Base-by-base conservation (phyloP, 129 eudicot species). In the Silybum marianum region DNA sequence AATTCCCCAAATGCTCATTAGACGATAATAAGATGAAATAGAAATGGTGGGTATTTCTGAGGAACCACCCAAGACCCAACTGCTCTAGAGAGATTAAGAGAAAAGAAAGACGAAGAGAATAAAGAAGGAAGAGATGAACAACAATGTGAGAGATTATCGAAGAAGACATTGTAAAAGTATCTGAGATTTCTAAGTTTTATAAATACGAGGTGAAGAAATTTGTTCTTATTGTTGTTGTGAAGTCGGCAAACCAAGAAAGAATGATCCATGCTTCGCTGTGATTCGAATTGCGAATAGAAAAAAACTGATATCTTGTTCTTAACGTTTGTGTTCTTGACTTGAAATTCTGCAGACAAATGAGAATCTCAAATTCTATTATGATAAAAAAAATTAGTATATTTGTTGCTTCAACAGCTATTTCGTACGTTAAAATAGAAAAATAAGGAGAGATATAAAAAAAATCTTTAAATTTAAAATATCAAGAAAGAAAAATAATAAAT, bases 161-260 rank as follows among this genome's bases (percentile, higher is more conserved):
- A 51, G 19, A 63, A 60, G 48, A 72, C 69, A 79, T 40, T 9
- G 54, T 69, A 10, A n/a, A n/a, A 60, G 78, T 46, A 71, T 71
- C 77, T 70, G 83, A 80, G 72, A 36, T 71, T 58, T 80, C 74
- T 63, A 81, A 9, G 84, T 40, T 26, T 62, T 68, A 81, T 72
- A 62, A 63, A 73, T 73, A 48, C 68, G 16, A 81, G 68, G 84
- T 24, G 44, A 44, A 13, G 60, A 7, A 7, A 2, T 13, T 9
- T 38, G 1, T 26, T 19, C 40, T 58, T 42, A n/a, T n/a, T n/a
- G n/a, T n/a, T n/a, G 8, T 18, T 72, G 76, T 71, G 78, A 81
- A 81, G 78, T 25, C 84, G 79, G 79, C 84, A 38, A 26, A 48
- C 54, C 51, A 58, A 71, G 71, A 48, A 26, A 73, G 76, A 79